phyloP scores from a whole-genome alignment of 768 basidiomycete species.

The Trichaptum fuscoviolaceum region DNA sequence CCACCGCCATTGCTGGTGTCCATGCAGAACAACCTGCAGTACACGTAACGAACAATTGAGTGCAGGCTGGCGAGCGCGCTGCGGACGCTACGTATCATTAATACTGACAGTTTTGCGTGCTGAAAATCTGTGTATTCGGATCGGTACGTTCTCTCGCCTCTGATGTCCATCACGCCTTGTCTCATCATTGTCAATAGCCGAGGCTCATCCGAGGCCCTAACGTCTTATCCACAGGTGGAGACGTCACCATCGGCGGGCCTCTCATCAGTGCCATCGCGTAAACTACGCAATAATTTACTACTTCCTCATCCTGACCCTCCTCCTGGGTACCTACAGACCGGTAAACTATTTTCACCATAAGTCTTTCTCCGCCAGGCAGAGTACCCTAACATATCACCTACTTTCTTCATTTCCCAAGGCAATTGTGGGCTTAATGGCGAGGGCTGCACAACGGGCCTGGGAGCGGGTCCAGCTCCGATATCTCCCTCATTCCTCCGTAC shows the following conservation, averaged over 20 bases:
- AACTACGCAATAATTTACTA: slow-evolving; percentile 9
- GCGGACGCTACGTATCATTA: neutral
- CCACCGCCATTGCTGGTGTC: slow-evolving; percentile 18
- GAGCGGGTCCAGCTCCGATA: slow-evolving; percentile 30
- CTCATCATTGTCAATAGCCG: slow-evolving; percentile 16
- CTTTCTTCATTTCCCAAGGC: too few relatives aligned
- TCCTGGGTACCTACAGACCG: slow-evolving; percentile 29
- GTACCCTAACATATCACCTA: slow-evolving; percentile 32
- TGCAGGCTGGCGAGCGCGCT: neutral
- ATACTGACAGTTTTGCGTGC: neutral
- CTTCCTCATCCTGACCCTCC: neutral
- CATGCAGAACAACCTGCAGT: slow-evolving; percentile 30
- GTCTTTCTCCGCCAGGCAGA: slow-evolving; percentile 32
- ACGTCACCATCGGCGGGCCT: slow-evolving; percentile 24
- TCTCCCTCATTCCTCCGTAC: slow-evolving; percentile 39
- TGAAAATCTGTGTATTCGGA: slow-evolving; percentile 11
- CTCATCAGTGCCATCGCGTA: slow-evolving; percentile 26
- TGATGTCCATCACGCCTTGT: neutral
- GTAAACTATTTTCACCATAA: slow-evolving; percentile 37
- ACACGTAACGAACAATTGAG: slow-evolving; percentile 29
- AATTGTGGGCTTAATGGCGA: too few relatives aligned
- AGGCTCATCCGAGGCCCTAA: slow-evolving; percentile 19
- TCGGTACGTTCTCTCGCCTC: neutral
- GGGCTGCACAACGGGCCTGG: slow-evolving; percentile 21
- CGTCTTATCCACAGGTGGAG: slow-evolving; percentile 25